phyloP scores from a whole-genome alignment of 306 rosid species.

The Inga laurina region DNA sequence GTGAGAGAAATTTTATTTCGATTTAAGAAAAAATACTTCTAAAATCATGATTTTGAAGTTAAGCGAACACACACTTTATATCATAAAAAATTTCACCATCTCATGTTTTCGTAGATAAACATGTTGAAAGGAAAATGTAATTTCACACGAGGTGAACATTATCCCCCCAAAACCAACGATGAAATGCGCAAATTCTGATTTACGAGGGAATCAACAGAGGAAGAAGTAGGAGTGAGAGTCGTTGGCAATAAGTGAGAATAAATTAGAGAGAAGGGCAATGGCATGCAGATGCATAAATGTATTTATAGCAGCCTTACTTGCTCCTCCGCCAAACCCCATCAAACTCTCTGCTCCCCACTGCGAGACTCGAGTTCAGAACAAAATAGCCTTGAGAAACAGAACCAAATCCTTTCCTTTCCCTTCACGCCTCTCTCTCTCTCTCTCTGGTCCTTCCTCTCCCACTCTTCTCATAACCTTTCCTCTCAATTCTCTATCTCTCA shows the following conservation, averaged over 20 bases:
- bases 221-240: neutral
- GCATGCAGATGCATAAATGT: neutral
- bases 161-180: neutral
- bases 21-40: too few relatives aligned
- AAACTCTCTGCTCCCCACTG: neutral
- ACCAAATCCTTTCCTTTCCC: slow-evolving; percentile 34
- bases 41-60: too few relatives aligned
- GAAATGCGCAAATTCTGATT: neutral
- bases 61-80: too few relatives aligned
- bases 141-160: too few relatives aligned
- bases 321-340: too few relatives aligned
- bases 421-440: slow-evolving; percentile 47
- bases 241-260: neutral
- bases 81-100: too few relatives aligned
- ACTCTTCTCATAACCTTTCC: neutral
- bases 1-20: too few relatives aligned
- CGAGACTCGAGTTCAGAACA: slow-evolving; percentile 30
- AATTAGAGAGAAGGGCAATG: neutral
- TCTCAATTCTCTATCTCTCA: neutral
- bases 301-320: neutral
- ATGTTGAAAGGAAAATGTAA: too few relatives aligned
- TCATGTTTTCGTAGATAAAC: too few relatives aligned
- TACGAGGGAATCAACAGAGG: neutral
- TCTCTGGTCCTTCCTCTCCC: neutral
- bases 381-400: slow-evolving; percentile 62